A percentile compares a stretch with the other conserved stretches of the same genome.
phyloP scores from a whole-genome alignment of 768 basidiomycete species.

The Chalciporus chontae region DNA sequence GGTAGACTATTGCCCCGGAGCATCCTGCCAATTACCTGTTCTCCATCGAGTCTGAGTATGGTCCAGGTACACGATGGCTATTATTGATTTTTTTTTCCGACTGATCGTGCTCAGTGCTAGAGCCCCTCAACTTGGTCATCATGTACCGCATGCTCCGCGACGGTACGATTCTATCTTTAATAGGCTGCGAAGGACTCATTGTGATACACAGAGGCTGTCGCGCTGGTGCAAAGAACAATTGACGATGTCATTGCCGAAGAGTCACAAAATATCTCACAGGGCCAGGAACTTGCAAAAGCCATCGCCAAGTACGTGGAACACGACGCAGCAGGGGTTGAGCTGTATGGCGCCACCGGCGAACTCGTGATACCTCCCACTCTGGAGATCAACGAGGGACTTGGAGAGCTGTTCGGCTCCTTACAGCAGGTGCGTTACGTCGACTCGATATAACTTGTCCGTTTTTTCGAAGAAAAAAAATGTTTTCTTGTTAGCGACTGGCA shows the following conservation, averaged over 20 bases:
- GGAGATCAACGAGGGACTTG: constrained; percentile 30
- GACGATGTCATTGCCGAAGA: constrained; percentile 38
- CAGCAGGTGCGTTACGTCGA: constrained; percentile 30
- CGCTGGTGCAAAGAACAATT: constrained; percentile 51
- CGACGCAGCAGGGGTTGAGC: constrained; percentile 63
- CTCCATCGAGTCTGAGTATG: constrained; percentile 60
- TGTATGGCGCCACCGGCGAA: constrained; percentile 70
- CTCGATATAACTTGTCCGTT: constrained; percentile 19
- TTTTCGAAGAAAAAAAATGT: constrained; percentile 26
- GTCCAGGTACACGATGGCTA: constrained; percentile 45
- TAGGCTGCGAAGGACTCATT: constrained; percentile 5
- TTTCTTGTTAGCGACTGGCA: constrained; percentile 33
- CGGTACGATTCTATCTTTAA: constrained; percentile 43
- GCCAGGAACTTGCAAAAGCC: constrained; percentile 43
- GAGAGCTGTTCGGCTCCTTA: constrained; percentile 22
- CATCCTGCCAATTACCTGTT: constrained; percentile 81
- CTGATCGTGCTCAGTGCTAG: constrained; percentile 45
- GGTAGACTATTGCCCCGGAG: constrained; percentile 72
- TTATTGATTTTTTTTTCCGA: constrained; percentile 4
- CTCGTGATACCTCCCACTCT: constrained; percentile 49
- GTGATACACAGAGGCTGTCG: constrained; percentile 56
- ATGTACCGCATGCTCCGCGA: constrained; percentile 79
- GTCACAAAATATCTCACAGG: constrained; percentile 32
- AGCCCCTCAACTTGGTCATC: constrained; percentile 61
- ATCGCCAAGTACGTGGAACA: constrained; percentile 58